phyloP scores from a whole-genome alignment of 78 protist species.

The Dictyostelium discoideum region dicty_2.7 NC_007088.5:5235001-5235500 shows the following conservation, averaged over 20 bases:
- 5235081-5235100: not conserved
- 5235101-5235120: not conserved
- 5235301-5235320: not conserved
- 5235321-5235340: not conserved
- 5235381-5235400: not conserved
- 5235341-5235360: slow-evolving; percentile 17
- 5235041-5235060: not conserved
- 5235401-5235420: no score
- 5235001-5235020: slow-evolving; percentile 3
- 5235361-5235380: not conserved
- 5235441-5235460: no score
- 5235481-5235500: no score
- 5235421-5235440: no score
- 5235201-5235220: not conserved
- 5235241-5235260: not conserved
- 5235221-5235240: not conserved
- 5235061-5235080: not conserved
- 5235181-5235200: not conserved
- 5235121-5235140: not conserved
- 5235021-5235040: not conserved
- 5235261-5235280: not conserved
- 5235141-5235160: not conserved
- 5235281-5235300: not conserved
- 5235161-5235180: not conserved
- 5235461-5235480: no score